A percentile compares a stretch with the other conserved stretches of the same genome.
phyloP scores from a whole-genome alignment of 2,329 filamentous ascomycete genomes.

The Aspergillus phoenicis region DNA sequence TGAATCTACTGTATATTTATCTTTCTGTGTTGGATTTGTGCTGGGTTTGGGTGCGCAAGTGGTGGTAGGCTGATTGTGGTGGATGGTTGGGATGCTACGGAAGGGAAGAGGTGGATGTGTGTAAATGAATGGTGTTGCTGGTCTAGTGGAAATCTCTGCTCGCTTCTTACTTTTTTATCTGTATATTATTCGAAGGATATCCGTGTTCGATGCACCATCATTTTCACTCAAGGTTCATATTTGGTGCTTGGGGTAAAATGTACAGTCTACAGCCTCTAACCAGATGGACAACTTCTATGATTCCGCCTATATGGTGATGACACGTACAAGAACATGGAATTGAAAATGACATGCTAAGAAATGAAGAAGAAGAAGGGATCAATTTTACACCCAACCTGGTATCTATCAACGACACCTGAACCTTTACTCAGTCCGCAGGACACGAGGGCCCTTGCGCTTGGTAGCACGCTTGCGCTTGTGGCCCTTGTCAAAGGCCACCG shows the following conservation, averaged over 20 bases:
- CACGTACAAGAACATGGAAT: constrained; percentile 22
- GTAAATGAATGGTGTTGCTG: neutral
- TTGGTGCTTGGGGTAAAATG: too few species aligned
- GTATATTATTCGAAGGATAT: neutral
- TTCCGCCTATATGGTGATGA: constrained; percentile 7
- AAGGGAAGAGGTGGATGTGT: neutral
- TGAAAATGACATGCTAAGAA: constrained; percentile 7
- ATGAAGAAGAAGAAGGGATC: neutral
- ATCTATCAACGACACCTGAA: constrained; percentile 12
- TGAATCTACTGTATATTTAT: neutral
- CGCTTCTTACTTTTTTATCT: neutral
- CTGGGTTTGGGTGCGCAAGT: neutral
- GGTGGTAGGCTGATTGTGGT: neutral
- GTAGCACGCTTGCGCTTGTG: constrained; percentile 55
- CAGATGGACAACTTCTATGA: neutral
- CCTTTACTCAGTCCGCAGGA: constrained; percentile 48
- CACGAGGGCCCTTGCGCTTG: constrained; percentile 47
- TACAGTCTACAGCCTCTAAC: too few species aligned
- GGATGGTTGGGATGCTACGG: neutral
- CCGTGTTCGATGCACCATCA: neutral
- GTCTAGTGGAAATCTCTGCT: neutral
- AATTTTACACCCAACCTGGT: constrained; percentile 10
- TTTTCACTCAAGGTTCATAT: neutral
- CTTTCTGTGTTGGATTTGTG: neutral
- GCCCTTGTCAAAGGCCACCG: constrained; percentile 55